Base-by-base conservation (phyloP, 441 rosid genomes). In the Populus tomentosa region DNA sequence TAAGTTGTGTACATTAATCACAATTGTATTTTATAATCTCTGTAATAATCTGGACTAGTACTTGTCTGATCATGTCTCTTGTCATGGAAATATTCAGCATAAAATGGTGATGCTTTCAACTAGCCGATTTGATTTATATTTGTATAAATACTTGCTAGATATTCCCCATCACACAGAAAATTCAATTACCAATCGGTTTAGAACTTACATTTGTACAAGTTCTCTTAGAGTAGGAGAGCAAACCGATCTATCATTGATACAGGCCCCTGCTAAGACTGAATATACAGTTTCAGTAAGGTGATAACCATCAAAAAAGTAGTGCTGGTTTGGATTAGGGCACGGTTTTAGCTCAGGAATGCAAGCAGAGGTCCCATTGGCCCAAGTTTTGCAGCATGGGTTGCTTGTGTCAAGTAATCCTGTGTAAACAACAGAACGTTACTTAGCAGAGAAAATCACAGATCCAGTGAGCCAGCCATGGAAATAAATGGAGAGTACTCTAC, bases 311-410 rank as follows among this genome's bases (percentile, higher is more conserved):
- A 86, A 89, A 36, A 86, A 89, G 33, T 77, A 84, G 72, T 78
- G 82, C 7, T 80, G 20, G 56, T 82, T 30, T 2, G 78, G 76
- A 33, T 69, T 69, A 1, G 36, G 42, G 71, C 90, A 86, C 10
- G 92, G 76, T 28, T 33, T 2, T 23, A 76, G 69, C 75, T 18
- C 70, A 36, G 89, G 88, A 64, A 87, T 77, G 82, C 93, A 88
- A 23, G 38, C 76, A 2, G 86, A 82, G 2, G 83, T 88, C 72
- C 91, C 91, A 53, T 89, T 84, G 10, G 56, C 77, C 91, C 86
- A 89, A 0, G 90, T 74, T 8, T 0, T 70, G 79, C 93, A 88
- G 40, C 91, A 86, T 8, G 89, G 85, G 76, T 88, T 85, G 50
- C 75, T 80, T 26, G 85, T 13, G 50, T 88, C 87, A 33, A 2